Evolutionary conservation across 1,139 yeast species (phyloP), one percentile per base, ranked within the genome.

Genomic region (Suhomyces bribrorum): DNA sequence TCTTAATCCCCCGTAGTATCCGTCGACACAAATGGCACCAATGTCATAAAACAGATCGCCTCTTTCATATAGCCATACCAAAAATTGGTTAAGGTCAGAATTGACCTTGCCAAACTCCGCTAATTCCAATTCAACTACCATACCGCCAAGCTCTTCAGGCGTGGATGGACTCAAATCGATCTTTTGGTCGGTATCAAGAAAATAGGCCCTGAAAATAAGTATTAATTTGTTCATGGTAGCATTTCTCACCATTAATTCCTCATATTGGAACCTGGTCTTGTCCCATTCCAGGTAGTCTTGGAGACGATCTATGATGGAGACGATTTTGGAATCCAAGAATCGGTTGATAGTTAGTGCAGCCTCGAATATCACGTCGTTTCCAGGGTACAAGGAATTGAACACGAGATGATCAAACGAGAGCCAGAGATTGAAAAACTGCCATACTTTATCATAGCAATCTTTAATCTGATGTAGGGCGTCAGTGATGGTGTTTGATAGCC

Each of bases 281-380:
- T 26, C n/a, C 14, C 31, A 14, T 5, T 20, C 20, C 2, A 16
- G 24, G 4, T 32, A 29, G 9, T 23, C 34, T 11, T 31, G 24
- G 13, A 43, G 30, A 8, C 28, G 20, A 14, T 34, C 34, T 6
- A 39, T 26, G 13, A 34, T 16, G 9, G 27, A 31, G 5, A 24
- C 11, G 13, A 29, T n/a, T 24, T 37, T 43, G 6, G 20, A 23
- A 26, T 29, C 28, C 11, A 55, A 35, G 35, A 33, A 61, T 15
- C 28, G 48, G 24, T 52, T 32, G 23, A 56, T 39, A 32, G 41
- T 44, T 5, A 39, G 15, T 1, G 56, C 31, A 1, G 60, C 72
- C 6, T 49, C 47, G 38, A 69, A 68, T 8, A 69, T 45, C 11
- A 50, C 57, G 3, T 52, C 49, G 45, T 69, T 68, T 3, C 72